These are phyloP conservation scores for Talaromyces sp. DNA, from an alignment of 2,329 filamentous ascomycete genomes.

Conservation along the genomic window DNA sequence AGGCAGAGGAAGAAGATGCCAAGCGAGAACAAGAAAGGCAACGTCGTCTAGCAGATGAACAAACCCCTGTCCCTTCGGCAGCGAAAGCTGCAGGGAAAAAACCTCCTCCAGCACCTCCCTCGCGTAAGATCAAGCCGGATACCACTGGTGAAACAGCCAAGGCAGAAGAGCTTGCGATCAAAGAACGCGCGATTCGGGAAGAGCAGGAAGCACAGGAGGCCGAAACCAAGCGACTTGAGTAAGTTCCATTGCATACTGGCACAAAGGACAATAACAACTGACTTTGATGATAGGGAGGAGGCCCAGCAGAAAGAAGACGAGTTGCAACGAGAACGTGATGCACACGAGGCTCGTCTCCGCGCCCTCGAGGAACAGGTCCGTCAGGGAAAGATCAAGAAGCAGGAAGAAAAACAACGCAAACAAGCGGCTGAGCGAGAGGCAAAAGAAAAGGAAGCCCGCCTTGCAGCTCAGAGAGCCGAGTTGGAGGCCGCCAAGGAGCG, in stretches of 20 bases:
- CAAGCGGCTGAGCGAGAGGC: slow-evolving; percentile 82
- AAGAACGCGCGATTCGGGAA: slow-evolving; percentile 53
- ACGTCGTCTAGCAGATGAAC: slow-evolving; percentile 73
- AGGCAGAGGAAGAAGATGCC: slow-evolving; percentile 91
- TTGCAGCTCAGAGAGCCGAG: slow-evolving; percentile 81
- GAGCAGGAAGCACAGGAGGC: slow-evolving; percentile 72
- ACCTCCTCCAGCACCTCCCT: slow-evolving; percentile 64
- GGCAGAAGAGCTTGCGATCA: slow-evolving; percentile 52
- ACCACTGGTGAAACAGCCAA: slow-evolving; percentile 55
- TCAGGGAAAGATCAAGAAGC: slow-evolving; percentile 89
- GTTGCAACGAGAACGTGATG: slow-evolving; percentile 71
- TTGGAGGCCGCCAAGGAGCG: slow-evolving; percentile 86
- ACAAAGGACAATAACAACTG: slow-evolving; percentile 10
- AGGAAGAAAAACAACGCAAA: slow-evolving; percentile 89
- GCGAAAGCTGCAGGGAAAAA: slow-evolving; percentile 57
- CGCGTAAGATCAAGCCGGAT: slow-evolving; percentile 62
- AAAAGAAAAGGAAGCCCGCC: slow-evolving; percentile 78
- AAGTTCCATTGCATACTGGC: slow-evolving; percentile 43
- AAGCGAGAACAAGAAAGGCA: slow-evolving; percentile 84
- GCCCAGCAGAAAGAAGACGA: slow-evolving; percentile 73
- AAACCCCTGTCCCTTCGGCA: slow-evolving; percentile 55
- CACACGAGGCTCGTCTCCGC: slow-evolving; percentile 73
- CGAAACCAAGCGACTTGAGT: slow-evolving; percentile 75
- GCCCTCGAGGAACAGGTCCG: slow-evolving; percentile 91
- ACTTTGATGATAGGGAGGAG: slow-evolving; percentile 54